Evolutionary conservation across 2,329 filamentous ascomycete species (phyloP), one percentile per base, ranked within the genome.

Genomic region (Diaporthe sp.): DNA sequence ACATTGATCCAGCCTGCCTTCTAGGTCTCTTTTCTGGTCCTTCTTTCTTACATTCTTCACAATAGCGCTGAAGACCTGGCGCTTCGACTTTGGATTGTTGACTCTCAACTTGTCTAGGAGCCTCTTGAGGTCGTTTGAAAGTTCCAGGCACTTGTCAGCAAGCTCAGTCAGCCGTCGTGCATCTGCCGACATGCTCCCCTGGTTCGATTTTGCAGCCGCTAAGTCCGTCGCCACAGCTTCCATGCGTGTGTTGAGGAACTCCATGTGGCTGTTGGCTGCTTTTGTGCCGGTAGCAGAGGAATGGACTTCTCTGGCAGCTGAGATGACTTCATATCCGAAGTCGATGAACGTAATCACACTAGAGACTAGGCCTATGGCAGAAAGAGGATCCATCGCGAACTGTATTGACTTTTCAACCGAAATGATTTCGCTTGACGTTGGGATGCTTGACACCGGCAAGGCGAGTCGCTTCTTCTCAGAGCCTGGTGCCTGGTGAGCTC

Each of bases 81-180:
- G 25, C 62, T 69, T 74, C 22, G 59, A 87, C 85, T 84, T 85
- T 76, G 87, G 80, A 80, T 83, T 82, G 77, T 84, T 82, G 78
- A 80, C 83, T 82, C 84, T 84, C 78, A 87, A 82, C 82, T 86
- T 83, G 75, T 87, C 85, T 17, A 74, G 19, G 3, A 74, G 61
- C 19, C 7, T 57, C 39, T 69, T 19, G 10, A 74, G 12, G 19
- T 58, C 72, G 13, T 37, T 31, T 6, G 72, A 69, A 6, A 74
- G 49, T 10, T 17, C 22, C n/a, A 74, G 59, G 15, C 72, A 74
- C 31, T 69, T 39, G 15, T 69, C 39, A 12, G 72, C 72, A 13
- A 67, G 44, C 12, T 74, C 72, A 1, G 22, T 12, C 12, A 74
- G 9, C 17, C 49, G 22, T 42, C 12, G 17, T 6, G 19, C 22